Evolutionary conservation across 345 rosid genomes (phyloP).

Genomic region (Eucalyptus regnans): DNA sequence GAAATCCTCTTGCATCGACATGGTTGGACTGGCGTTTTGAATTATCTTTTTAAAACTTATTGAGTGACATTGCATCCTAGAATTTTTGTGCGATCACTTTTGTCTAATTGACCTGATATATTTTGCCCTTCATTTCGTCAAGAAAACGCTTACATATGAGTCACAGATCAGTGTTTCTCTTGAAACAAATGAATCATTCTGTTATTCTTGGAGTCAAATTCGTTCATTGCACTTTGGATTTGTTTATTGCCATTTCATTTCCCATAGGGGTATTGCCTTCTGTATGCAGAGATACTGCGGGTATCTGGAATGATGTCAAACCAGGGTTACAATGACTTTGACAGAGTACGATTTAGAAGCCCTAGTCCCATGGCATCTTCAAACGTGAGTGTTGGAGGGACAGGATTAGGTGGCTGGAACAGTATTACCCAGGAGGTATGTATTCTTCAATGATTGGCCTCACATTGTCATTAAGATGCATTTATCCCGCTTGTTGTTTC

Average conservation of each 20-base stretch:
- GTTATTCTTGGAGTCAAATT: neutral
- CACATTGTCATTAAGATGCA: neutral
- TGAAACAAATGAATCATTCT: neutral
- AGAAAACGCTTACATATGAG: neutral
- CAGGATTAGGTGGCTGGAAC: conserved; percentile 69
- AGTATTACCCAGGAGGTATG: conserved; percentile 74
- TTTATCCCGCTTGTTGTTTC: neutral
- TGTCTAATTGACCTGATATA: neutral
- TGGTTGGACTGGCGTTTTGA: neutral
- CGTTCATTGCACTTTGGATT: neutral
- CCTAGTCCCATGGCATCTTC: conserved; percentile 99
- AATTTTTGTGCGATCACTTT: neutral
- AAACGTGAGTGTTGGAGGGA: conserved; percentile 47
- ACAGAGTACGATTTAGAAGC: conserved; percentile 81
- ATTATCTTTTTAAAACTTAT: neutral
- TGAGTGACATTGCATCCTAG: neutral
- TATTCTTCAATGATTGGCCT: neutral
- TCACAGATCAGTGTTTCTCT: neutral
- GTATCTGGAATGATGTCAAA: conserved; percentile 80
- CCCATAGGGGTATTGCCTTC: conserved; percentile 1
- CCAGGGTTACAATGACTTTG: conserved; percentile 80
- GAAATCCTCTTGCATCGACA: neutral
- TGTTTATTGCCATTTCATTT: neutral
- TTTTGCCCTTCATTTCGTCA: neutral
- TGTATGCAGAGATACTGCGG: conserved; percentile 66